Base-by-base conservation (phyloP, 179 eudicot species). In the Beta lomatogona region DNA sequence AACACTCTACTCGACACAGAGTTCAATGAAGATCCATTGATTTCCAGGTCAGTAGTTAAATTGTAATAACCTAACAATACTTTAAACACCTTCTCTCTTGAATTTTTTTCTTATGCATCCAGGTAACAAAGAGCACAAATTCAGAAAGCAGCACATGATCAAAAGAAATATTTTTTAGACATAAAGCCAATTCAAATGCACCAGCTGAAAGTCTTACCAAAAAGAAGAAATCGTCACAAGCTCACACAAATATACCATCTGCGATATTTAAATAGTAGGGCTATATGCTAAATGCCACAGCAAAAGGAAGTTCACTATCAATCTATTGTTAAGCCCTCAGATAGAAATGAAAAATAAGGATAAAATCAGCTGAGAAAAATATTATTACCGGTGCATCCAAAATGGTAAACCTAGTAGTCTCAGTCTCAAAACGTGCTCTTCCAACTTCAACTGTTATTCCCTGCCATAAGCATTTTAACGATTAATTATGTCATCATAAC, bases 391-490 rank as follows among this genome's bases (percentile, higher is more conserved):
- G 99, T 72, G 98, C 98, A 90, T 97, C 99, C 89, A 97, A 86
- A 81, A 97, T 95, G 52, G 99, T 97, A 85, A 97, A 94, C 80
- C 99, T 88, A 41, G 97, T 90, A 46, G 92, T 86, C 84, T 90
- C 94, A 65, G 99, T 94, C 89, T 97, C 99, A 79, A 97, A 97
- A 86, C 90, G 97, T 31, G 99, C 99, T 89, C 98, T 91, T 76
- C 99, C 99, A 64, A 97, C 99, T 85, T 97, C 98, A 81, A 97
- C 97, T 9, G 98, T 97, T 77, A 79, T 94, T 2, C 99, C 98
- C 99, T 97, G 81, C 48, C 45, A 82, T 82, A 81, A 75, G 78
- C 50, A 74, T 44, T 16, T 54, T 6, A 73, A 22, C 48, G 15
- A 55, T 73, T 55, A 55, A 54, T 19, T 11, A 48, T 48, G 52